phyloP scores from a whole-genome alignment of 768 basidiomycete genomes.

The Tubosaeta sp. region DNA sequence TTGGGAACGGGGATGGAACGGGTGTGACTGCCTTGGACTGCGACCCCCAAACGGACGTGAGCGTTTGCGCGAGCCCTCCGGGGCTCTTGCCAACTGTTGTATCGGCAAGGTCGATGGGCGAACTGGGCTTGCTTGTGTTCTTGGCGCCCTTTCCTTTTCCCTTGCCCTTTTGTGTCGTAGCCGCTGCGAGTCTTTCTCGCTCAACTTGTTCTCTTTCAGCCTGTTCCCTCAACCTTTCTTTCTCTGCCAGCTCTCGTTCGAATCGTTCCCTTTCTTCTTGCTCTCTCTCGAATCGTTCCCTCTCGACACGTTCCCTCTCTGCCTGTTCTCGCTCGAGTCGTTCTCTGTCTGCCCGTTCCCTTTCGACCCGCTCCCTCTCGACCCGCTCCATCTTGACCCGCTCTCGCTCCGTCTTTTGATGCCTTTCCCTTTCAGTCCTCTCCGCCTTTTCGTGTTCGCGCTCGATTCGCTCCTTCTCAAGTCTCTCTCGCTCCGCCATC shows the following conservation, averaged over 20 bases:
- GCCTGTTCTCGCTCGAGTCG: background rate
- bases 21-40: conserved; percentile 27
- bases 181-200: conserved; percentile 4
- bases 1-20: conserved; percentile 25
- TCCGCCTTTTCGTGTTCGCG: conserved; percentile 4
- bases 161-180: conserved; percentile 9
- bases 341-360: conserved; percentile 4
- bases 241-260: background rate
- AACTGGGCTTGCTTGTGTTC: conserved; percentile 20
- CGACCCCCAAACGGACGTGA: conserved; percentile 49
- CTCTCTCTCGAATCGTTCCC: background rate
- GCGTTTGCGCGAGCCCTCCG: conserved; percentile 38
- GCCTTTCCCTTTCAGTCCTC: conserved; percentile 3
- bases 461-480: conserved; percentile 5
- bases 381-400: background rate
- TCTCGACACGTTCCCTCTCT: background rate
- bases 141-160: conserved; percentile 14
- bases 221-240: background rate
- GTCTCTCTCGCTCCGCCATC: conserved; percentile 12
- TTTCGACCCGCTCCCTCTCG: conserved; percentile 6
- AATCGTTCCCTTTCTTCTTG: background rate
- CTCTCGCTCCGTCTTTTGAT: conserved; percentile 1
- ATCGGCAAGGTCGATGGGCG: conserved; percentile 34
- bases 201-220: background rate
- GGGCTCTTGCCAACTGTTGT: conserved; percentile 36